Conservation (phyloP, 306 rosid genomes). For the Cicer bijugum region DNA sequence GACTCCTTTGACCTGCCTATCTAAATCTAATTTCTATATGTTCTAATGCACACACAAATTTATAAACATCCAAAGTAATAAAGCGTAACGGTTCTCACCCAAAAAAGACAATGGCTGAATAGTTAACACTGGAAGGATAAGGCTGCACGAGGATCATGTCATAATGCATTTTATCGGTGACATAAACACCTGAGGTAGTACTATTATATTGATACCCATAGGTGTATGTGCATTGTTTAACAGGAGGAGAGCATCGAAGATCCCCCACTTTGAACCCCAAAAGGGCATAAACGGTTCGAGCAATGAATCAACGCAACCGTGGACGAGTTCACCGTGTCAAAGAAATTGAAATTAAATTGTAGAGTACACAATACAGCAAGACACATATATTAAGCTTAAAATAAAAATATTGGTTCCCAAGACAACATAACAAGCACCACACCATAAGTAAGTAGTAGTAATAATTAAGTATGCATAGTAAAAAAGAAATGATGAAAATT, state of each 20-base stretch:
- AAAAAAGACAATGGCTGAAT: slow-evolving; percentile 75
- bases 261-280: slow-evolving; percentile 59
- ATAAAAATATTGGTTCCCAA: too few relatives aligned
- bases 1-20: too few relatives aligned
- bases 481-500: too few relatives aligned
- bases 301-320: too few relatives aligned
- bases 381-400: too few relatives aligned
- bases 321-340: too few relatives aligned
- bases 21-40: too few relatives aligned
- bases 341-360: too few relatives aligned
- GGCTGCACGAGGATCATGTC: slow-evolving; percentile 82
- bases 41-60: neutral
- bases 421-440: too few relatives aligned
- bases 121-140: slow-evolving; percentile 55
- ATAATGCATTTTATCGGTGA: slow-evolving; percentile 72
- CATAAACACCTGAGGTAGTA: slow-evolving; percentile 84
- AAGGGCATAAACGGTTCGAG: slow-evolving; percentile 60
- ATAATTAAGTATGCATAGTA: too few relatives aligned
- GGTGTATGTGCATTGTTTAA: slow-evolving; percentile 70
- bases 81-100: slow-evolving; percentile 61
- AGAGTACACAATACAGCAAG: too few relatives aligned
- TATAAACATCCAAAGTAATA: neutral
- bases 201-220: slow-evolving; percentile 89
- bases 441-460: too few relatives aligned
- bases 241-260: slow-evolving; percentile 66